Evolutionary conservation across 352 stramenopile genomes (phyloP).

Genomic region (Pythium periplocum): DNA sequence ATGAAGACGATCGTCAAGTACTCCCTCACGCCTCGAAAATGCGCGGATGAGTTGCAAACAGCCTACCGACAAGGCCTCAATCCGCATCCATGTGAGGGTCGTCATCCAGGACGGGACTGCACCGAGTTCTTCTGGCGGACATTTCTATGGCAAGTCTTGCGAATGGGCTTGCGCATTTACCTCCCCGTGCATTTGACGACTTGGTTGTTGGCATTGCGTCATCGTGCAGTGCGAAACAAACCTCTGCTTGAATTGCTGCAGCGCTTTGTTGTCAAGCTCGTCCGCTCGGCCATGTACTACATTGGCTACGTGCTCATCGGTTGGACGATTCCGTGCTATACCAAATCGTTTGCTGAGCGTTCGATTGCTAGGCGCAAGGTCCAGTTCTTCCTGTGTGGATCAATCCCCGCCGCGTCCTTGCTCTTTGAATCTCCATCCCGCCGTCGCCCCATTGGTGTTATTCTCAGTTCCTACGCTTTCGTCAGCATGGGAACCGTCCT

Average conservation of each 20-base stretch:
- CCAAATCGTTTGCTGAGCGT: conserved; percentile 29
- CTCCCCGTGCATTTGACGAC: conserved; percentile 51
- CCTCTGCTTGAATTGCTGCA: conserved; percentile 20
- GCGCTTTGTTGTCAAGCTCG: conserved; percentile 29
- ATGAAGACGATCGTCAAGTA: conserved; percentile 59
- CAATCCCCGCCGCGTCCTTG: conserved; percentile 38
- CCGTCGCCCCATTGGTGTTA: conserved; percentile 43
- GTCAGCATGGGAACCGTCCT: conserved; percentile 43
- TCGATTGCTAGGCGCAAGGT: conserved; percentile 43
- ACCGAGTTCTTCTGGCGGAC: conserved; percentile 32
- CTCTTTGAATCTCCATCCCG: conserved; percentile 46
- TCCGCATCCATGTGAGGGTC: conserved; percentile 35
- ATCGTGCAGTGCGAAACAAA: conserved; percentile 29
- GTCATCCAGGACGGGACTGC: conserved; percentile 36
- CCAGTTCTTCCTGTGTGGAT: conserved; percentile 45
- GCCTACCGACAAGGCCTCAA: conserved; percentile 41
- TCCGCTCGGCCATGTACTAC: conserved; percentile 47
- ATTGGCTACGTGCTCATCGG: conserved; percentile 45
- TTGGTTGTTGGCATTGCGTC: conserved; percentile 40
- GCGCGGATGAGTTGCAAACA: conserved; percentile 29
- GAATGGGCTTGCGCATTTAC: conserved; percentile 41
- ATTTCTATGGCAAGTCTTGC: conserved; percentile 33
- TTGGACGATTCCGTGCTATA: conserved; percentile 41
- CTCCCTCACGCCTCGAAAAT: conserved; percentile 31
- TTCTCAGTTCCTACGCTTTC: conserved; percentile 57